These are phyloP conservation scores for Ogataea populi-albae DNA, from an alignment of 805 yeast species.

Conservation along the genomic window DNA sequence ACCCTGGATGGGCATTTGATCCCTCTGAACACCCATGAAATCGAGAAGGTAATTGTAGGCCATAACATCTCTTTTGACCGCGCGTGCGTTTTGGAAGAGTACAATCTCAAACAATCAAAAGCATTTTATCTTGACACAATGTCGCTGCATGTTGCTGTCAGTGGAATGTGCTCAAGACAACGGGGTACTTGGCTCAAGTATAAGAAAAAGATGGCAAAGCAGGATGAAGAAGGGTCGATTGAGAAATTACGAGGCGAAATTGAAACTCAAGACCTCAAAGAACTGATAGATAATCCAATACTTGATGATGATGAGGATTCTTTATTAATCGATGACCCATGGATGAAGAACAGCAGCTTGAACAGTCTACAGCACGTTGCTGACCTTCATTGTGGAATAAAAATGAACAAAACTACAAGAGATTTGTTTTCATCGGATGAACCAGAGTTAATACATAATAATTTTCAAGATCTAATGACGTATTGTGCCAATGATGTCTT, in stretches of 20 bases:
- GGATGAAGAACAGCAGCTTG: constrained; percentile 75
- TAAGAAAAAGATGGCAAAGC: constrained; percentile 38
- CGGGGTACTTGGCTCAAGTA: constrained; percentile 72
- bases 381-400: constrained; percentile 66
- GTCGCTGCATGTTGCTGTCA: constrained; percentile 86
- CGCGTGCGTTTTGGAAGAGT: constrained; percentile 82
- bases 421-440: constrained; percentile 59
- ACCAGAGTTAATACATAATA: constrained; percentile 49
- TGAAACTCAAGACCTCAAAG: constrained; percentile 24
- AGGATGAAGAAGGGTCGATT: constrained; percentile 16
- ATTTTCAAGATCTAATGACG: constrained; percentile 58
- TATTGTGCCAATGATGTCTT: constrained; percentile 88
- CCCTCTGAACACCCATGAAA: constrained; percentile 58
- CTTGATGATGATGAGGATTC: constrained; percentile 33
- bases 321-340: constrained; percentile 63
- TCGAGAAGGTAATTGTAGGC: constrained; percentile 70
- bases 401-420: constrained; percentile 64
- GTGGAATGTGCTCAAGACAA: constrained; percentile 92
- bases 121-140: constrained; percentile 87
- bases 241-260: constrained; percentile 21
- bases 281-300: constrained; percentile 28
- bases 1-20: constrained; percentile 58
- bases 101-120: constrained; percentile 59
- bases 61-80: constrained; percentile 91
- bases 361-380: constrained; percentile 83